Evolutionary conservation across 140 eudicot species (phyloP), one percentile per base, ranked within the genome.

Genomic region (Bidens hawaiensis): DNA sequence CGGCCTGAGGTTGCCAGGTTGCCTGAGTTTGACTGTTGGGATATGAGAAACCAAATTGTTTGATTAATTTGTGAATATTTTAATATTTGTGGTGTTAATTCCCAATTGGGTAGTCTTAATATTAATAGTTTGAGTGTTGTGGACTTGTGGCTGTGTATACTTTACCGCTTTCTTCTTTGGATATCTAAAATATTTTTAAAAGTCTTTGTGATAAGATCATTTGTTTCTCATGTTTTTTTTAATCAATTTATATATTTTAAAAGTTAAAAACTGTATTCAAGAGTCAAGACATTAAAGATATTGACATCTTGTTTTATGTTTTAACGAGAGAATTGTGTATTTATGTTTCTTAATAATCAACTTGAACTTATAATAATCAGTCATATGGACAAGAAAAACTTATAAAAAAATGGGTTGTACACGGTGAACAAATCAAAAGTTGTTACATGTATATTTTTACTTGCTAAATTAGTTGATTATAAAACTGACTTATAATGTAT

Each of bases 11-110:
- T 14, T 18, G 67, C 53, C 28, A 61, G 14, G 61, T 65, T 26
- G 74, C 88, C 80, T 82, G 77, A 16, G 15, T 64, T 31, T 46
- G 70, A 60, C 80, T 73, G 95, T 82, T 75, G 89, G 95, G 71
- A 75, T 74, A 24, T 46, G 65, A 28, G 87, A 71, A 75, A 82
- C 89, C 78, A 30, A 65, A 36, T 62, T 77, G 54, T 34, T 62
- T 40, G 33, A 15, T 43, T 24, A 52, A 24, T 24, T 52, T 51
- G 59, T 42, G 52, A 54, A 52, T 63, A 15, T 33, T 18, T 8
- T 48, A 47, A 27, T 12, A 33, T 25, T 2, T 21, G 14, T 55
- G 6, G 53, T 74, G 60, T 45, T 30, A 49, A 64, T 26, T 38
- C 65, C 43, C 22, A 26, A 28, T 59, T 60, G 61, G 72, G 72